Conservation (phyloP, 176 grass and related monocot genomes). For the Rhipidocladum racemiflorum region DNA sequence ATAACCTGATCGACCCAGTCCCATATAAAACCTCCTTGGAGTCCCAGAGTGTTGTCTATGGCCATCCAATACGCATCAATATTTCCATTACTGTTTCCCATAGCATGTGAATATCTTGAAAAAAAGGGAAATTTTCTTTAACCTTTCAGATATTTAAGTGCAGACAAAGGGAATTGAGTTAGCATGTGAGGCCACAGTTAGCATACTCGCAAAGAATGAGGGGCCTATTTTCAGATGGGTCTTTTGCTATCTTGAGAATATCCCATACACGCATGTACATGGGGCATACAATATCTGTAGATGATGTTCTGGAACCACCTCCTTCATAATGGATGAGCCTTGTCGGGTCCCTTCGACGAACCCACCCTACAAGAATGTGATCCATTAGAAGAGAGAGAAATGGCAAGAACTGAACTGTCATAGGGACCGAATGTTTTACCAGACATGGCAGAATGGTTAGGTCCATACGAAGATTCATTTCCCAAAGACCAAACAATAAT, state of each 20-base stretch:
- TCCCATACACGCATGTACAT: constrained; percentile 99
- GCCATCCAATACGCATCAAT: constrained; percentile 85
- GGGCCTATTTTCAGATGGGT: constrained; percentile 82
- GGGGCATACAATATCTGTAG: constrained; percentile 93
- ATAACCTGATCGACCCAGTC: constrained; percentile 94
- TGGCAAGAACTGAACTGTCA: constrained; percentile 6
- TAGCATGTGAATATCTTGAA: constrained; percentile 94
- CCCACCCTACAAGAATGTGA: constrained; percentile 62
- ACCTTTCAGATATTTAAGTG: constrained; percentile 1
- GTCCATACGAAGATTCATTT: constrained; percentile 86
- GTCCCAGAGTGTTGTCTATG: constrained; percentile 81
- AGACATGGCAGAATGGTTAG: constrained; percentile 91
- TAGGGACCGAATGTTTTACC: constrained; percentile 43
- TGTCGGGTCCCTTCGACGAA: constrained; percentile 74
- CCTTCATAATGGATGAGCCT: constrained; percentile 93
- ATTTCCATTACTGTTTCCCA: constrained; percentile 99
- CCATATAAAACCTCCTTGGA: constrained; percentile 99
- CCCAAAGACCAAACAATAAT: constrained; percentile 94
- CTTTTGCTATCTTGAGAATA: constrained; percentile 80
- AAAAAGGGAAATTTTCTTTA: background rate
- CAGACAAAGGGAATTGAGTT: constrained; percentile 17
- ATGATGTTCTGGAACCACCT: constrained; percentile 83
- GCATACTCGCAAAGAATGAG: constrained; percentile 98
- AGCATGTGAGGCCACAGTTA: constrained; percentile 15
- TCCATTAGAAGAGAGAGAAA: constrained; percentile 21